Conservation (phyloP, 139 green algal species). For the Pseudopediastrum boryanum region DNA sequence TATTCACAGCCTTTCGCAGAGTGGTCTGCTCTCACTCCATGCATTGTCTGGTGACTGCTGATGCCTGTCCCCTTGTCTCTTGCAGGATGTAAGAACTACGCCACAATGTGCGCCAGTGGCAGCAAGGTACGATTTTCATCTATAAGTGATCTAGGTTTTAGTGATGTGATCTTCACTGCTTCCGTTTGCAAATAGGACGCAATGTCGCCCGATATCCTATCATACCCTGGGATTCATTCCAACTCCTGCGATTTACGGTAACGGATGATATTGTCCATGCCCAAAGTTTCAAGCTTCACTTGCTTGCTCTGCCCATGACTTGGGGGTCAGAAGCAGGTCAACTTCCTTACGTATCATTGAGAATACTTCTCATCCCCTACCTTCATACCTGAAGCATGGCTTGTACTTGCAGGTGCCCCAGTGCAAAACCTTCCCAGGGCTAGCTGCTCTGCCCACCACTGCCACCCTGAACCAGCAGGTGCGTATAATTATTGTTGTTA, state of each 20-base stretch:
- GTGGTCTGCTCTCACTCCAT: not conserved
- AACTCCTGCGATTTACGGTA: not conserved
- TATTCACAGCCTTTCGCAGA: not conserved
- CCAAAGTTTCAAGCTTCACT: too few species aligned
- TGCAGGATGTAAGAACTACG: conserved; percentile 23
- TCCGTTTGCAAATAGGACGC: not conserved
- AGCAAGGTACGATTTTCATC: conserved; percentile 6
- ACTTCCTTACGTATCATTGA: not conserved
- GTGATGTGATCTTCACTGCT: too few species aligned
- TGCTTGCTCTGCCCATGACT: too few species aligned
- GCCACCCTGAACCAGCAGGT: conserved; percentile 8
- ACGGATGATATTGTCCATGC: too few species aligned
- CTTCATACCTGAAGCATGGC: not conserved
- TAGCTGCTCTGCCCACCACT: conserved; percentile 15
- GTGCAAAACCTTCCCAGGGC: not conserved
- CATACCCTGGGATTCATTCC: not conserved
- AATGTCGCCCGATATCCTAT: not conserved
- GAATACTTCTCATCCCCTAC: not conserved
- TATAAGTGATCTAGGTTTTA: not conserved
- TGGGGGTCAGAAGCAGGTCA: too few species aligned
- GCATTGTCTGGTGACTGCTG: not conserved
- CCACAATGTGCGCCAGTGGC: conserved; percentile 14
- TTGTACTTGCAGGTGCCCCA: conserved; percentile 4
- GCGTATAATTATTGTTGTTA: too few species aligned
- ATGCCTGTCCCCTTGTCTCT: not conserved